Percentiles rank a stretch among this genome's conserved stretches.
phyloP scores from a whole-genome alignment of 1,139 yeast genomes.

The Torulaspora globosa region DNA sequence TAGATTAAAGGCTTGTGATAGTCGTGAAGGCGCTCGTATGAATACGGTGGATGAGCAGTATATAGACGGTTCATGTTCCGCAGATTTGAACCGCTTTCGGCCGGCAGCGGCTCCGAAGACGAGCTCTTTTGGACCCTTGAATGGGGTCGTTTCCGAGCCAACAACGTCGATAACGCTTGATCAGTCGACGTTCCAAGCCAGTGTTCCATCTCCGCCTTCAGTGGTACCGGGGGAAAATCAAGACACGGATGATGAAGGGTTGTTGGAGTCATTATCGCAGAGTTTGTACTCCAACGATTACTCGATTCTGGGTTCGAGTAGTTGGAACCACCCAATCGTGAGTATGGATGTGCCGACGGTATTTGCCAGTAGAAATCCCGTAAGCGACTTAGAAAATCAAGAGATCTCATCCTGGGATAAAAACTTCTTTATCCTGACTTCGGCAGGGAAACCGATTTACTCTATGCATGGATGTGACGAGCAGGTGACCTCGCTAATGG shows the following conservation, averaged over 20 bases:
- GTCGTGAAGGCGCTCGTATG: not conserved
- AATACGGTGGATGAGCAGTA: conserved; percentile 6
- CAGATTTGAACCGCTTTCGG: not conserved
- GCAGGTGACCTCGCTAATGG: conserved; percentile 67
- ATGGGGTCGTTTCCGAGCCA: conserved; percentile 9
- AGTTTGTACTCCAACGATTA: conserved; percentile 25
- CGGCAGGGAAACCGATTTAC: conserved; percentile 92
- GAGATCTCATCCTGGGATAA: conserved; percentile 18
- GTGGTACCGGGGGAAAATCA: not conserved
- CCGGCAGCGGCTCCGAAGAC: conserved; percentile 1
- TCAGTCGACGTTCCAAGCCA: conserved; percentile 14
- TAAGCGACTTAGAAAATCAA: not conserved
- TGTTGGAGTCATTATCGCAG: conserved; percentile 21
- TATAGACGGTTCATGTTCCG: conserved; percentile 1
- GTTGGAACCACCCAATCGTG: conserved; percentile 19
- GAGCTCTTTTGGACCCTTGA: conserved; percentile 4
- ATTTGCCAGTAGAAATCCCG: conserved; percentile 10
- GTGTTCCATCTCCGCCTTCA: conserved; percentile 4
- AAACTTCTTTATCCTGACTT: conserved; percentile 68
- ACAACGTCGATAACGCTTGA: conserved; percentile 14
- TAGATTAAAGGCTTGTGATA: not conserved
- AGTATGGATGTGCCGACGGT: conserved; percentile 30
- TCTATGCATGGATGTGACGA: conserved; percentile 75
- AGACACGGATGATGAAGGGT: conserved; percentile 10
- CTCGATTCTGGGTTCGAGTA: conserved; percentile 5